A percentile compares a stretch with the other conserved stretches of the same genome.
These are phyloP conservation scores for Colletotrichum scovillei DNA, from an alignment of 2,329 filamentous ascomycete genomes.

Conservation along the genomic window DNA sequence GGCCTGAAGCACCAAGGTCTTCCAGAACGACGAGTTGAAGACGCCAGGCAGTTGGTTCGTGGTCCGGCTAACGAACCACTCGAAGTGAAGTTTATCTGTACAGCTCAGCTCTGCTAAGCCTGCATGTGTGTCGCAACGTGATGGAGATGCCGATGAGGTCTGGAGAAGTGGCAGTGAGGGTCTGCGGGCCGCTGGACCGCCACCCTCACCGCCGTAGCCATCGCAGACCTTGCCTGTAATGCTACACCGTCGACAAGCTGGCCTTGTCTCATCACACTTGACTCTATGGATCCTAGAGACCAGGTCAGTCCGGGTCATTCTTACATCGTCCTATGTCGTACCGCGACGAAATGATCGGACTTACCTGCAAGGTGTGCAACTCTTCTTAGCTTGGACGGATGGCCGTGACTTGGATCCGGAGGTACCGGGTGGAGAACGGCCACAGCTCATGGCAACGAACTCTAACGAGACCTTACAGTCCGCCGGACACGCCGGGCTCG, in stretches of 20 bases:
- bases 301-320: neutral
- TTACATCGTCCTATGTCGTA: neutral
- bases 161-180: neutral
- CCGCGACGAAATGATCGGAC: neutral
- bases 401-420: neutral
- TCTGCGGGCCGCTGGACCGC: neutral
- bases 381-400: neutral
- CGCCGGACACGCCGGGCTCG: neutral
- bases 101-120: neutral
- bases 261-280: slow-evolving; percentile 41
- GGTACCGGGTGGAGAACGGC: neutral
- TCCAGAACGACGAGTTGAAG: slow-evolving; percentile 52
- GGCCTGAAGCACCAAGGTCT: slow-evolving; percentile 49
- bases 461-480: neutral
- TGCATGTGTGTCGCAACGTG: neutral
- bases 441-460: neutral
- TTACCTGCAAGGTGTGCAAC: slow-evolving; percentile 35
- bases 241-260: slow-evolving; percentile 38
- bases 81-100: slow-evolving; percentile 43
- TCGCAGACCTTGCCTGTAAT: slow-evolving; percentile 39
- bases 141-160: neutral
- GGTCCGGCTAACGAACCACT: slow-evolving; percentile 56
- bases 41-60: slow-evolving; percentile 49
- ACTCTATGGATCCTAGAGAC: slow-evolving; percentile 37
- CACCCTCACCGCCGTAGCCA: slow-evolving; percentile 39